Conservation (phyloP, 495 filamentous ascomycete genomes). For the Penicillium diatomitis region DNA sequence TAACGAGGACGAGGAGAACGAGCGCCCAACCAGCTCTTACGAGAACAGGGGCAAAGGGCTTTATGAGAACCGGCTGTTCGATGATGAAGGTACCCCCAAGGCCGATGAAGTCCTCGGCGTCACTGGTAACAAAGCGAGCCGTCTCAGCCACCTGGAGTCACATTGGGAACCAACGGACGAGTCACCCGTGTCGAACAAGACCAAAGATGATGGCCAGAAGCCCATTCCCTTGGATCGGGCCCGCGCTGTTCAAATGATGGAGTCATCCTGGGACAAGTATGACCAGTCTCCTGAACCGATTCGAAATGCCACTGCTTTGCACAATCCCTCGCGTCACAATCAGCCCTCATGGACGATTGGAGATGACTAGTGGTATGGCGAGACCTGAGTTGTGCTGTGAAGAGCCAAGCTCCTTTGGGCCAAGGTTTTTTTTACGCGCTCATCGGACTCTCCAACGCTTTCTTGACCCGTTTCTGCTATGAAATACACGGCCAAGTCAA, state of each 20-base stretch:
- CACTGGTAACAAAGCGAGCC: constrained; percentile 56
- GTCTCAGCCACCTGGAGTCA: constrained; percentile 60
- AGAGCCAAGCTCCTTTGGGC: no score
- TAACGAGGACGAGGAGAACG: constrained; percentile 15
- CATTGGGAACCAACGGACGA: constrained; percentile 65
- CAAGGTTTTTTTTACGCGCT: no score
- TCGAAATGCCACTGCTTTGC: constrained; percentile 14
- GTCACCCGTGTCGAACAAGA: constrained; percentile 33
- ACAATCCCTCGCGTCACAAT: constrained; percentile 12
- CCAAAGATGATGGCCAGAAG: constrained; percentile 46
- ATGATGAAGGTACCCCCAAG: constrained; percentile 37
- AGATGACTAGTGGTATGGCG: constrained; percentile 7
- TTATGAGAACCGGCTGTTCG: constrained; percentile 66
- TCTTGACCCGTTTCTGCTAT: no score
- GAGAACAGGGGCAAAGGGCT: constrained; percentile 59
- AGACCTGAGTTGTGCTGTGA: background rate
- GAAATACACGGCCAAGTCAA: no score
- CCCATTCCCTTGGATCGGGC: constrained; percentile 30
- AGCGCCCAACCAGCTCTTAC: constrained; percentile 32
- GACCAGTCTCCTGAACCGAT: constrained; percentile 48
- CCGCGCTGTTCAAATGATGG: constrained; percentile 51
- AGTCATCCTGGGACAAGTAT: constrained; percentile 53
- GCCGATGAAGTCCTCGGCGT: constrained; percentile 37
- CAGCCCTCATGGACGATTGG: constrained; percentile 19
- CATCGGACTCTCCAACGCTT: no score